Base-by-base conservation (phyloP, 805 yeast species). In the Candida peoriensis region DNA sequence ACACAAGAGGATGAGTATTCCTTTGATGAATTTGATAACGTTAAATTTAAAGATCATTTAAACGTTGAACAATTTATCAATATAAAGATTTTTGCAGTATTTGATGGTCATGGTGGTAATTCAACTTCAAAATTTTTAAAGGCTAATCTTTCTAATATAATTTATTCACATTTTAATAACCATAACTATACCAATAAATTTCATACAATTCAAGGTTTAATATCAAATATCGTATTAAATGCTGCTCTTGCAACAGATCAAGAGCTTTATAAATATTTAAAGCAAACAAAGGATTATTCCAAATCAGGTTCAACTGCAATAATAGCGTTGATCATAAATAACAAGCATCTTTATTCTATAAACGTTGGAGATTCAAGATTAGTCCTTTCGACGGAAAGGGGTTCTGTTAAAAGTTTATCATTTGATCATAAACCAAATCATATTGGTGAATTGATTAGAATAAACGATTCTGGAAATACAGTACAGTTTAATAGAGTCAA, bases 401-500 rank as follows among this genome's bases (percentile, higher is more conserved):
- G 86, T 1, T 48, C 52, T 6, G 63, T 81, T 8, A 82, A 82
- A 54, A 70, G 64, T 5, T 46, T 81, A 43, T 78, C 86, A 7
- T 81, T 68, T 51, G 90, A 82, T 61, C 98, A 90, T 64, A 90
- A 90, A 64, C 97, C 98, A 16, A 83, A 84, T 28, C 88, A 90
- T 56, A 94, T 86, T 58, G 97, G 97, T 34, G 98, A 90, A 60
- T 73, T 82, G 57, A 78, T 93, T 26, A 70, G 98, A 54, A 90
- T 90, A 39, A 78, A 80, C 47, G 87, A 89, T 36, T 95, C 96
- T 19, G 97, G 97, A 38, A 97, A 97, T 4, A 85, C 78, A 48
- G 96, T 90, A 20, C 95, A 86, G 29, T 74, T 79, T 58, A 95
- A 95, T 36, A 75, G 98, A 60, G 97, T 90, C 32, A 93, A 93